Conservation (phyloP, 345 rosid genomes). For the Murraya koenigii region DNA sequence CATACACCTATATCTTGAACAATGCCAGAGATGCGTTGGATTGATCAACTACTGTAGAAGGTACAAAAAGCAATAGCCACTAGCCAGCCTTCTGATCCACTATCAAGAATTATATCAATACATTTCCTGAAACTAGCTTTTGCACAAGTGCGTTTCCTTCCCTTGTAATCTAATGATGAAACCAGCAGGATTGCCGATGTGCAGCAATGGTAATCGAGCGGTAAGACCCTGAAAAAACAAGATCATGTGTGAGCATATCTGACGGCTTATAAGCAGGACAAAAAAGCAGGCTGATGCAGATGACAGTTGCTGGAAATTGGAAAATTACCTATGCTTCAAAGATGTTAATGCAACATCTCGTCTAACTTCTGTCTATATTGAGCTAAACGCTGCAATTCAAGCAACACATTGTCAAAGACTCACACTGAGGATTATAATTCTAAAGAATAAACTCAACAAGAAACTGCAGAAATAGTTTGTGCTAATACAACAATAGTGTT, state of each 20-base stretch:
- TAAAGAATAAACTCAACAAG: background rate
- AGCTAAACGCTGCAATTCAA: constrained; percentile 60
- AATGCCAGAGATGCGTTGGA: constrained; percentile 1
- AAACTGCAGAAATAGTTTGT: background rate
- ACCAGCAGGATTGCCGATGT: constrained; percentile 2
- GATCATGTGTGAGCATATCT: background rate
- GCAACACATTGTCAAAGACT: background rate
- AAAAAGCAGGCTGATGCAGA: background rate
- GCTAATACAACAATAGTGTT: background rate
- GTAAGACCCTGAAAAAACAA: background rate
- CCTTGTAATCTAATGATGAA: background rate
- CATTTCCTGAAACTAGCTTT: constrained; percentile 2
- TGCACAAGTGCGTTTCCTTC: background rate
- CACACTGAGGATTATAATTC: background rate
- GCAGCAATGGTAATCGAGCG: background rate
- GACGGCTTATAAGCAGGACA: background rate
- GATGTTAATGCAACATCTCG: constrained; percentile 53
- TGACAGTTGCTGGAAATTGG: background rate
- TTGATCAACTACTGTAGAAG: background rate
- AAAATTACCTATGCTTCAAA: constrained; percentile 21
- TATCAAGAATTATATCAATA: background rate
- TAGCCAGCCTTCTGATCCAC: constrained; percentile 10
- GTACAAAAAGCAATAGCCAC: background rate
- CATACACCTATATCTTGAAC: constrained; percentile 4
- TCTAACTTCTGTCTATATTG: constrained; percentile 88